Evolutionary conservation across 352 stramenopile species (phyloP), one percentile per base, ranked within the genome.

Genomic region (Globisporangium radiosum): DNA sequence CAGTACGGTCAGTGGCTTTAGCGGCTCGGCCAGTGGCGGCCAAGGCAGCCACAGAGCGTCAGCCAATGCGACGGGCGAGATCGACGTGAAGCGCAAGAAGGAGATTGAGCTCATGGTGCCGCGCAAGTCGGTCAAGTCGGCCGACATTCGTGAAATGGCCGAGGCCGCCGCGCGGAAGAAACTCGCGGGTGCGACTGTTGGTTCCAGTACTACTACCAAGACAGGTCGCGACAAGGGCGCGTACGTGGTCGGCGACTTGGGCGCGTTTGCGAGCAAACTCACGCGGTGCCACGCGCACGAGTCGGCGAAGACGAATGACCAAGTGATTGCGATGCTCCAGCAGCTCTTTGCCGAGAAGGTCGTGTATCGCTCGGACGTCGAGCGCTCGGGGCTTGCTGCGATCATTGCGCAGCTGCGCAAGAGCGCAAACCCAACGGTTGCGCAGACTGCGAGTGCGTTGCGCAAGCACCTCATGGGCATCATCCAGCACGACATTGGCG

Each of bases 381-480:
- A 91, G 52, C 66, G 74, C 10, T 92, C 85, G 3, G 76, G 82
- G 39, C 59, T 92, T 25, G 80, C 80, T n/a, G 65, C 73, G 14
- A 77, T 91, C 55, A 85, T 94, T 57, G 76, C 80, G 4, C 47
- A 62, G 3, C 51, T 94, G 52, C 77, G 85, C 37, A 90, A 91
- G 71, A 90, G 70, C 44, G 66, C 64, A 25, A 92, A 78, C 52
- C 77, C 81, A 4, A 90, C 81, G 1, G 77, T 94, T 0, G 76
- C 76, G 0, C 64, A 83, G 47, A 89, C 85, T 2, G 81, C 85
- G 1, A 94, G 81, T 55, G 81, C 80, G 7, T 63, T 94, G 54
- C 80, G 85, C 54, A 92, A 89, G 63, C 81, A 91, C 63, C 66
- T 92, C 64, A 92, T 91, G 33, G 71, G 71, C 2, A 80, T 89